A percentile compares a stretch with the other conserved stretches of the same genome.
Evolutionary conservation across 23 red algal species (phyloP).

Genomic region (Gracilaria gracilis): DNA sequence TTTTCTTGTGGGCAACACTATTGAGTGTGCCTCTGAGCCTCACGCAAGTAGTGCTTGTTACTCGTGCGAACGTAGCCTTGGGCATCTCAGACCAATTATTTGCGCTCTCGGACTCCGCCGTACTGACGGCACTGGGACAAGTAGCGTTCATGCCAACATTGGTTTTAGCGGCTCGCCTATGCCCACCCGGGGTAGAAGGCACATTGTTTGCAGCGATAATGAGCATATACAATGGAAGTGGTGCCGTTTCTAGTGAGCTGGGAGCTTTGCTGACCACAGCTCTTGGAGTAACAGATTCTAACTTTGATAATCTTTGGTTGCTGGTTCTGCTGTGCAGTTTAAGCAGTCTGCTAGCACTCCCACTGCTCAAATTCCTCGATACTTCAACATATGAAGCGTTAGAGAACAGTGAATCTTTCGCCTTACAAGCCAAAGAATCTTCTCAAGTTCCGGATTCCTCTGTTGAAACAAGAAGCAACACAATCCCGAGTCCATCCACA

Average conservation of each 20-base stretch:
- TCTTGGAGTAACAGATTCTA: constrained; percentile 80
- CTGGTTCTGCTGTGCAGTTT: constrained; percentile 82
- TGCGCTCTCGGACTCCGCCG: constrained; percentile 88
- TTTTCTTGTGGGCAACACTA: constrained; percentile 82
- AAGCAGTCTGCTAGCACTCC: constrained; percentile 62
- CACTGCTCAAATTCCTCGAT: constrained; percentile 78
- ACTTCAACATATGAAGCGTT: background rate
- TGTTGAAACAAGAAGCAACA: background rate
- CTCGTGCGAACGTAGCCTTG: constrained; percentile 62
- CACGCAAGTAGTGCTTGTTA: constrained; percentile 91
- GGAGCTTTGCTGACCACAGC: constrained; percentile 81
- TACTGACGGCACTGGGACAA: constrained; percentile 88
- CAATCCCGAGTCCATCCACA: background rate
- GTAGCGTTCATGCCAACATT: constrained; percentile 96
- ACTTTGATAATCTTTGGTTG: constrained; percentile 82
- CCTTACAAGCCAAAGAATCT: background rate
- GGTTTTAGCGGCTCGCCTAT: constrained; percentile 92
- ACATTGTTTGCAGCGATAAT: constrained; percentile 95
- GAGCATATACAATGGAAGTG: constrained; percentile 89
- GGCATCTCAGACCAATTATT: constrained; percentile 90
- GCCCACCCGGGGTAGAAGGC: constrained; percentile 94
- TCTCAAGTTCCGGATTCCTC: background rate
- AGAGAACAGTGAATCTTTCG: background rate
- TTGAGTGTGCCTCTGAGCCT: constrained; percentile 85
- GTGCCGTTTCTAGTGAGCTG: constrained; percentile 74